Base-by-base conservation (phyloP, 805 yeast species). In the Yarrowia keelungensis region DNA sequence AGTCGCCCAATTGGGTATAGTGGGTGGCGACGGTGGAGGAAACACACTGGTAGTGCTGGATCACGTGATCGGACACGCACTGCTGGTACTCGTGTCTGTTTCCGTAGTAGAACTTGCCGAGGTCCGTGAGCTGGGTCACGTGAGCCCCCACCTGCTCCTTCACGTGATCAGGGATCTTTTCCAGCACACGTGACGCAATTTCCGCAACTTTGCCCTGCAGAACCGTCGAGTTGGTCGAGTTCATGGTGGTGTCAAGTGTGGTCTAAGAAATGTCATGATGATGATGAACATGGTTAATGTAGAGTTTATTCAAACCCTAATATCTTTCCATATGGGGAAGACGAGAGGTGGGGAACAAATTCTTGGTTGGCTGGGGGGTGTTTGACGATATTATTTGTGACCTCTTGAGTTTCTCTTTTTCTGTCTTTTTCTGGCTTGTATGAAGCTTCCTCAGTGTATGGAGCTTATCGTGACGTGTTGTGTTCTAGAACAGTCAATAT, bases 91-190 rank as follows among this genome's bases (percentile, higher is more conserved):
- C 59, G 12, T 8, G 5, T 19, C 35, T 12, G 14, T 53, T 15
- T 9, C 22, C 59, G 19, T 53, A 53, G 59, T 53, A 53, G 12
- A 53, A 53, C 35, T 38, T 38, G 32, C 59, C 59, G 14, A 53
- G 11, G 5, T 39, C 45, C 11, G 59, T 36, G 12, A 39, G 35
- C 19, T 56, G 26, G 15, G 12, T 15, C 15, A 35, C 50, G 38
- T 59, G 65, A 0, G 9, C 35, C 5, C 16, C 10, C 14, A 59
- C 51, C n/a, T 35, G 32, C 1, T 10, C 16, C 35, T 59, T 59
- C 35, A 59, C 65, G 65, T 59, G 65, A 35, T 59, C 65, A 3
- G 65, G 65, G n/a, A 59, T 36, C 14, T 14, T 12, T 10, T 43
- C 65, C 32, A 59, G 41, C 22, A 59, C 65, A 9, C 50, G 51